Base-by-base conservation (phyloP, 1,284 basidiomycete genomes). In the Papiliotrema terrestris region DNA sequence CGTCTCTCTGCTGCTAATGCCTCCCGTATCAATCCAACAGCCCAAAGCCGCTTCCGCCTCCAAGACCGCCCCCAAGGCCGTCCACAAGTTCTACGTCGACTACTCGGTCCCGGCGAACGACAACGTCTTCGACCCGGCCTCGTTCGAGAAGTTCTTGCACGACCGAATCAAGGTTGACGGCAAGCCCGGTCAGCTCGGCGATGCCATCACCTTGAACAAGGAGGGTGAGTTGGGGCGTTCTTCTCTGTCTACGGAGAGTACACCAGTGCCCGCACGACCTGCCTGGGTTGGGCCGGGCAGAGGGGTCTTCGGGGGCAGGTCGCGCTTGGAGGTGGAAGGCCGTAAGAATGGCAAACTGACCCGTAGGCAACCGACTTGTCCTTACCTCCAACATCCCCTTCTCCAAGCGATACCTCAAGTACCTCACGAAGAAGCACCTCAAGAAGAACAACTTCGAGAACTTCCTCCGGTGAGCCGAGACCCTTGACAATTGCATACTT, bases 381-480 rank as follows among this genome's bases (percentile, higher is more conserved):
- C 83, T 94, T 61, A 85, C 86, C 48, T 87, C 89, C 54, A 86
- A 81, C 73, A 85, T 93, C 72, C 84, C 88, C 51, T 87, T 94
- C 79, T 94, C 91, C 55, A 95, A 95, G 80, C 83, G 91, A 59
- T 94, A 92, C 78, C 67, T 74, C 58, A 74, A 74, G 79, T 95
- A 94, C 80, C 83, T 94, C 62, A 94, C 91, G 56, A 94, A 94
- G 83, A 94, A 94, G 82, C 93, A 90, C 83, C 83, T 95, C 79
- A 93, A 93, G 74, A 76, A 76, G 73, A 75, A 76, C 72, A 72
- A 66, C 37, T 68, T 73, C 60, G 65, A 75, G 66, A 72, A 74
- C 68, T 75, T 75, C 71, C 67, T 76, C 52, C 72, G n/a, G n/a
- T n/a, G n/a, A n/a, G n/a, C n/a, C n/a, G n/a, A n/a, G n/a, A n/a